Evolutionary conservation across 371 early-diverging fungal species (phyloP).

Genomic region (Apophysomyces variabilis): DNA sequence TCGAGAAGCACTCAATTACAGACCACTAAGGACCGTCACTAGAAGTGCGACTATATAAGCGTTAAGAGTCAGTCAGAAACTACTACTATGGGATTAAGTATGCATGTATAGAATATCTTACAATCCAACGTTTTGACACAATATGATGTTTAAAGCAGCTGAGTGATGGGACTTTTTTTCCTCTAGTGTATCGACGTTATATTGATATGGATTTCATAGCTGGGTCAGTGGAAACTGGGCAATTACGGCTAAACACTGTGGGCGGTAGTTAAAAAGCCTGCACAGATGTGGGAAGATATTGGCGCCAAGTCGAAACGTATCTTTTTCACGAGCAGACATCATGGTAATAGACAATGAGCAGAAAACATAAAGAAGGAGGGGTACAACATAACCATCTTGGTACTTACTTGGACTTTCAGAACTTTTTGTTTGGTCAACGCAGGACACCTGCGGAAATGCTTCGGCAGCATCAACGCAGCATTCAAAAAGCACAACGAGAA

Average conservation of each 20-base stretch:
- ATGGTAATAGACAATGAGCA: background rate
- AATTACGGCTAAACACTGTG: background rate
- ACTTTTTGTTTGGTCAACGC: slow-evolving; percentile 69
- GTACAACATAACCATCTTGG: background rate
- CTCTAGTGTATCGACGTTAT: too few relatives aligned
- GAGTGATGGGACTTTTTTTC: too few relatives aligned
- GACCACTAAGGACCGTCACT: too few relatives aligned
- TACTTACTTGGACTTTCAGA: slow-evolving; percentile 35
- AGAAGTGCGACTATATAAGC: too few relatives aligned
- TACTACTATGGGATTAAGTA: too few relatives aligned
- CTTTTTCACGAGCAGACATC: background rate
- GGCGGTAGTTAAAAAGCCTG: background rate
- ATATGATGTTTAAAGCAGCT: too few relatives aligned
- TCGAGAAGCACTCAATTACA: too few relatives aligned
- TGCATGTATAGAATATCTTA: too few relatives aligned
- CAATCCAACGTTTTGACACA: too few relatives aligned
- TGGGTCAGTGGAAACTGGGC: too few relatives aligned
- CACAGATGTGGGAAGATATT: background rate
- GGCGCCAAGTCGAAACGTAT: background rate
- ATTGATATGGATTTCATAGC: too few relatives aligned
- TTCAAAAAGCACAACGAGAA: slow-evolving; percentile 91
- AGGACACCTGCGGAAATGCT: slow-evolving; percentile 91
- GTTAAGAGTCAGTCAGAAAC: too few relatives aligned
- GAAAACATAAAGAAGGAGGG: background rate
- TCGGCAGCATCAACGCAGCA: slow-evolving; percentile 88